A percentile compares a stretch with the other conserved stretches of the same genome.
These are phyloP conservation scores for Pichia sp. DNA, from an alignment of 1,139 yeast species.

Conservation along the genomic window DNA sequence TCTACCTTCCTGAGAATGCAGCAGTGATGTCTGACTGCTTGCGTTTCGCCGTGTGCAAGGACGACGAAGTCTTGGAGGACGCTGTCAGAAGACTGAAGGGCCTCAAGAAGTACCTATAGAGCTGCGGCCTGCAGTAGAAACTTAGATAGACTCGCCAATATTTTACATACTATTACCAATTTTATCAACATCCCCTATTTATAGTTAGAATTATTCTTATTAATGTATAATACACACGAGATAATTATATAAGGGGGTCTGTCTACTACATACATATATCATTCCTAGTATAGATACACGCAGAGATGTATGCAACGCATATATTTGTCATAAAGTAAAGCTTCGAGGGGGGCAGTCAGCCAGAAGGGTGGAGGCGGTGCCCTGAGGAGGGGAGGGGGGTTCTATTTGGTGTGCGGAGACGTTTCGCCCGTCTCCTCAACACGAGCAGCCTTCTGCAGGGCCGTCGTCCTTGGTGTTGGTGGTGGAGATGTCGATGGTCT, in stretches of 20 bases:
- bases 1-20: slow-evolving; percentile 38
- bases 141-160: background rate
- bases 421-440: slow-evolving; percentile 17
- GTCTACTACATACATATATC: background rate
- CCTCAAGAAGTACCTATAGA: slow-evolving; percentile 51
- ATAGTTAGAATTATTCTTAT: background rate
- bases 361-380: no score
- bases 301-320: background rate
- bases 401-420: no score
- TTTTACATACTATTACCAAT: slow-evolving; percentile 1
- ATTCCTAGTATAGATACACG: background rate
- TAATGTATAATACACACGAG: slow-evolving; percentile 1
- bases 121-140: slow-evolving; percentile 22
- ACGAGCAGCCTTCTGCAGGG: slow-evolving; percentile 27
- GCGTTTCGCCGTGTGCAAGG: slow-evolving; percentile 95
- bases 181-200: background rate
- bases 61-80: slow-evolving; percentile 68
- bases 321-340: background rate
- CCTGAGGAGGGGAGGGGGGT: slow-evolving; percentile 1
- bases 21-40: slow-evolving; percentile 46
- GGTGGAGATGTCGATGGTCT: slow-evolving; percentile 33
- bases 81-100: slow-evolving; percentile 73
- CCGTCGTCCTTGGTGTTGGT: slow-evolving; percentile 21
- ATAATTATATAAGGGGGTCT: background rate
- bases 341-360: background rate